Conservation (phyloP, 495 filamentous ascomycete genomes). For the Tuber umbilicatum region DNA sequence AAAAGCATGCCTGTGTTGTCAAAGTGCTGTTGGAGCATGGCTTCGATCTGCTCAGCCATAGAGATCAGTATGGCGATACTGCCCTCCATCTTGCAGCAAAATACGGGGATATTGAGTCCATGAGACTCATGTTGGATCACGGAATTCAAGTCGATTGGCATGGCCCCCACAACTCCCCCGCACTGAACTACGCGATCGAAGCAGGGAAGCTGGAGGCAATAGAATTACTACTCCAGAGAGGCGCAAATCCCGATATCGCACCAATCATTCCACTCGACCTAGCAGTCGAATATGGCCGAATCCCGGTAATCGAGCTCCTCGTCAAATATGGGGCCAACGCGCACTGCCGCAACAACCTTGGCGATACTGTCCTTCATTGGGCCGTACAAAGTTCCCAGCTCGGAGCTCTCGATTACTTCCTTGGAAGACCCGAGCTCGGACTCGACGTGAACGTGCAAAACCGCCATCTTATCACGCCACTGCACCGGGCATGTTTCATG, state of each 20-base stretch:
- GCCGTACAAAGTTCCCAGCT: not conserved
- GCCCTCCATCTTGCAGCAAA: constrained; percentile 15
- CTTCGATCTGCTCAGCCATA: not conserved
- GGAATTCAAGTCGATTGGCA: not conserved
- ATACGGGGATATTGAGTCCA: not conserved
- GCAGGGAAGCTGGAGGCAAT: not conserved
- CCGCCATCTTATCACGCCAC: not conserved
- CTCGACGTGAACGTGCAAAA: not conserved
- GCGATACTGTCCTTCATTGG: constrained; percentile 4
- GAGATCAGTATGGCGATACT: not conserved
- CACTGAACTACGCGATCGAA: not conserved
- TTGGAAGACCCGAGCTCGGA: not conserved
- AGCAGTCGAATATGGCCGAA: not conserved
- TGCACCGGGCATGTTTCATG: not conserved
- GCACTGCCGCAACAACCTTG: not conserved
- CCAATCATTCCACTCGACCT: constrained; percentile 2
- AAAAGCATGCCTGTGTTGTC: not conserved
- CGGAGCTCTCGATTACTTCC: not conserved
- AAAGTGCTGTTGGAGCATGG: not conserved
- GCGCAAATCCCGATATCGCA: not conserved
- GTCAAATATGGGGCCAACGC: not conserved
- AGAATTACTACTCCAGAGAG: not conserved
- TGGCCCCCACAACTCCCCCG: not conserved
- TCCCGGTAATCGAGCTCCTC: constrained; percentile 7
- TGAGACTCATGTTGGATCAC: constrained; percentile 11